Evolutionary conservation across 768 basidiomycete species (phyloP).

Genomic region (Amanita pseudoporphyria): DNA sequence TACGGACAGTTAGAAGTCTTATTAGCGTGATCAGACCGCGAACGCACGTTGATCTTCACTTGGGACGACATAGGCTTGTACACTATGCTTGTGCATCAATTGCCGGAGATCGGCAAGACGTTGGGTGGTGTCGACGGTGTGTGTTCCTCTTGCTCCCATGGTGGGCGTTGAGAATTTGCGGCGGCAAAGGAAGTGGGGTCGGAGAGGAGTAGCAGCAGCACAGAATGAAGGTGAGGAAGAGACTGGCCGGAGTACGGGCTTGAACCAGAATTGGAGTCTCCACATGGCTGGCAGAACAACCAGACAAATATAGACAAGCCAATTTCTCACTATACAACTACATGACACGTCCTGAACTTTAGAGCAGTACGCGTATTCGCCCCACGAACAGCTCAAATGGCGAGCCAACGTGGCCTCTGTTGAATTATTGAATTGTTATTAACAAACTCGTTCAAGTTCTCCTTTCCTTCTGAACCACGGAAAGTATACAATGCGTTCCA

Average conservation of each 20-base stretch:
- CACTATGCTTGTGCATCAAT: conserved; percentile 51
- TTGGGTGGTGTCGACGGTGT: conserved; percentile 52
- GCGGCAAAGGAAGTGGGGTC: background rate
- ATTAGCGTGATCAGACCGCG: background rate
- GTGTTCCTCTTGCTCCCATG: conserved; percentile 29
- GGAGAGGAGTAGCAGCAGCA: background rate
- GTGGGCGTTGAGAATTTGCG: background rate
- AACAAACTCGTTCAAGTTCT: no score
- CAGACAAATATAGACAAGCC: background rate
- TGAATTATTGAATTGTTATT: no score
- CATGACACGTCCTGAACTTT: background rate
- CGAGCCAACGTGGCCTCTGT: no score
- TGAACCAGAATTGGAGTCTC: conserved; percentile 3
- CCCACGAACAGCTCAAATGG: no score
- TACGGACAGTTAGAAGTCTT: background rate
- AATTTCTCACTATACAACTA: background rate
- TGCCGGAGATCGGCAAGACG: conserved; percentile 55
- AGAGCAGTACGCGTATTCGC: no score
- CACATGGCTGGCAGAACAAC: background rate
- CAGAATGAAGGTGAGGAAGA: background rate
- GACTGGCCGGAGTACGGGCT: background rate
- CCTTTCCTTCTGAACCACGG: no score
- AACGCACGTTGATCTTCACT: conserved; percentile 88
- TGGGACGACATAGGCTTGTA: conserved; percentile 75
- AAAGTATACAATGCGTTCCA: no score